Percentiles rank a stretch among this genome's conserved stretches.
phyloP scores from a whole-genome alignment of 164 flowering plant species.

The Protea cynaroides region DNA sequence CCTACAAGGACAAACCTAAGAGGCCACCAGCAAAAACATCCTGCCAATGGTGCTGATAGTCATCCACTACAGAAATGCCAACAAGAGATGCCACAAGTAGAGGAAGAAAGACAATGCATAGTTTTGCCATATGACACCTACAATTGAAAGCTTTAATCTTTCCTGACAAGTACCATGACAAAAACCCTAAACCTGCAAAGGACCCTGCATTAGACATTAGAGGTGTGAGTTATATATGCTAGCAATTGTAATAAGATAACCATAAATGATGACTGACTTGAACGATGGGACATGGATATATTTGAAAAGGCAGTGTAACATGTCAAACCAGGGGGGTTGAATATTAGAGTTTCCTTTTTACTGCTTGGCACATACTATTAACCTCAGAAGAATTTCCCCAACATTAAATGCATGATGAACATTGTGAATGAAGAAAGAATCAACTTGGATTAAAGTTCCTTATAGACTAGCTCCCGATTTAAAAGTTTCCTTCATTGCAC shows the following conservation, averaged over 20 bases:
- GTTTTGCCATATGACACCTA: slow-evolving; percentile 10
- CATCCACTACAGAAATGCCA: slow-evolving; percentile 14
- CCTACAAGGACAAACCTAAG: slow-evolving; percentile 4
- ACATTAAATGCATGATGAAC: neutral
- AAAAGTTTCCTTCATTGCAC: neutral
- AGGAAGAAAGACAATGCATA: slow-evolving; percentile 16
- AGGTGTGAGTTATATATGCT: neutral
- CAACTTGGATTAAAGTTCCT: too few species aligned
- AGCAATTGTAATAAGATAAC: neutral
- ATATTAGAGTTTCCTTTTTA: neutral
- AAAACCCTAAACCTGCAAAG: slow-evolving; percentile 18
- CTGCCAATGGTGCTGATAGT: slow-evolving; percentile 15
- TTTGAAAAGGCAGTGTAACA: too few species aligned
- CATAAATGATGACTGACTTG: neutral
- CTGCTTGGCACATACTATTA: neutral
- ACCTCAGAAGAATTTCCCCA: neutral
- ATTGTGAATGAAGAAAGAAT: neutral
- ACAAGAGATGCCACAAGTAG: slow-evolving; percentile 13
- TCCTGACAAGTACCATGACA: slow-evolving; percentile 15
- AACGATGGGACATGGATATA: neutral
- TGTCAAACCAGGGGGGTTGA: too few species aligned
- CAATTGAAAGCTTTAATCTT: slow-evolving; percentile 14
- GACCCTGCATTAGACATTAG: slow-evolving; percentile 8
- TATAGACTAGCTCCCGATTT: neutral
- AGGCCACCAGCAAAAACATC: slow-evolving; percentile 21